Evolutionary conservation across 768 basidiomycete species (phyloP).

Genomic region (Xerocomellus chrysenteron): DNA sequence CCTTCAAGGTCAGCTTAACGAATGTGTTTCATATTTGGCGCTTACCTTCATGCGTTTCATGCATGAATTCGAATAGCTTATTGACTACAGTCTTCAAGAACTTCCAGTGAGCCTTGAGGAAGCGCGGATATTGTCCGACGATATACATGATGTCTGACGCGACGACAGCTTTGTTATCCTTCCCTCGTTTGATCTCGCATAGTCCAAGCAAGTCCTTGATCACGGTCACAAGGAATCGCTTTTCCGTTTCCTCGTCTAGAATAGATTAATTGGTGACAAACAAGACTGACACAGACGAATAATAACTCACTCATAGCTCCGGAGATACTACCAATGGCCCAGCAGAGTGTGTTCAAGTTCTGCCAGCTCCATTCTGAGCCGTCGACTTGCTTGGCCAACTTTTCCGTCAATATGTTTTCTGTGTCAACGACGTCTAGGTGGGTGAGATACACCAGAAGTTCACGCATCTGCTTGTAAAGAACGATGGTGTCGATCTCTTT

Average conservation of each 20-base stretch:
- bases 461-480: constrained; percentile 98
- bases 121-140: constrained; percentile 98
- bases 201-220: constrained; percentile 98
- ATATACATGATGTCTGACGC: constrained; percentile 98
- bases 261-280: not conserved
- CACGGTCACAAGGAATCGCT: constrained; percentile 97
- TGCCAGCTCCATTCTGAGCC: constrained; percentile 99
- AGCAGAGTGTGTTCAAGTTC: constrained; percentile 97
- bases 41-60: constrained; percentile 95
- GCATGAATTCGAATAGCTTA: constrained; percentile 99
- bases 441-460: constrained; percentile 95
- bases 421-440: constrained; percentile 96
- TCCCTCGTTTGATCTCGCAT: constrained; percentile 97
- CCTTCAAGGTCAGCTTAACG: constrained; percentile 1
- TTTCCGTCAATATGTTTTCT: constrained; percentile 96
- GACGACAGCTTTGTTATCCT: constrained; percentile 99
- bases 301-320: constrained; percentile 91
- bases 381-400: constrained; percentile 95
- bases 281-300: not conserved
- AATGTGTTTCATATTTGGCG: not conserved
- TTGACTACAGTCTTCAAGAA: constrained; percentile 99
- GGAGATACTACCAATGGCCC: constrained; percentile 99
- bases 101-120: constrained; percentile 99
- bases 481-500: constrained; percentile 98
- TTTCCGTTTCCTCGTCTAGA: constrained; percentile 96